Percentiles rank a stretch among this genome's conserved stretches.
phyloP scores from a whole-genome alignment of 176 grass and related monocot genomes.

The Avena eriantha region DNA sequence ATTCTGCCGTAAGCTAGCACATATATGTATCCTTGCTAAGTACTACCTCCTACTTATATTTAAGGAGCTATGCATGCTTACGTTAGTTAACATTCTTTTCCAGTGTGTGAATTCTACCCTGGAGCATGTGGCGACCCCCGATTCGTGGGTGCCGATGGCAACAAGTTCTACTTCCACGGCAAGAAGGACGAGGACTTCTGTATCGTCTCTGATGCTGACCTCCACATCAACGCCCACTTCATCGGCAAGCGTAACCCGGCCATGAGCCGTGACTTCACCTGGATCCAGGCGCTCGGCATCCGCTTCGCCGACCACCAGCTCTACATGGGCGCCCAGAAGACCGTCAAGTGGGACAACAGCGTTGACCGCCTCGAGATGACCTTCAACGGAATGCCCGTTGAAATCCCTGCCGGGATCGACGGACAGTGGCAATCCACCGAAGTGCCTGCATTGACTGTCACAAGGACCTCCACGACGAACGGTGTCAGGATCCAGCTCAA shows the following conservation, averaged over 20 bases:
- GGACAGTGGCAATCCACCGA: slow-evolving; percentile 45
- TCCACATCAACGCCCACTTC: slow-evolving; percentile 61
- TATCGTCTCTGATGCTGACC: slow-evolving; percentile 37
- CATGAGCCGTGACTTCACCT: slow-evolving; percentile 59
- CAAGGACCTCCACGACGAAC: slow-evolving; percentile 42
- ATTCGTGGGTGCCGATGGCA: slow-evolving; percentile 50
- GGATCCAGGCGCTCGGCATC: slow-evolving; percentile 61
- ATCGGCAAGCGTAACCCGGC: slow-evolving; percentile 49
- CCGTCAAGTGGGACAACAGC: slow-evolving; percentile 36
- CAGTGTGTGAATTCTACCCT: slow-evolving; percentile 42
- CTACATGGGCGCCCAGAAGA: slow-evolving; percentile 47
- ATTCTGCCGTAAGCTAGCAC: slow-evolving; percentile 54
- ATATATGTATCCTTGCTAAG: background rate
- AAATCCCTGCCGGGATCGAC: slow-evolving; percentile 13
- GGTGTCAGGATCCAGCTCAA: slow-evolving; percentile 47
- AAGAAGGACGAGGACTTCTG: slow-evolving; percentile 56
- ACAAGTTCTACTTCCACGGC: slow-evolving; percentile 58
- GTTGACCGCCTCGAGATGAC: slow-evolving; percentile 44
- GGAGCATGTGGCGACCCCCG: slow-evolving; percentile 41
- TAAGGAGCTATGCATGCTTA: background rate
- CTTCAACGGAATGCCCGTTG: slow-evolving; percentile 42
- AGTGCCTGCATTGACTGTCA: slow-evolving; percentile 39
- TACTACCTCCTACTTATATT: too few relatives aligned
- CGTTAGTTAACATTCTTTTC: background rate
- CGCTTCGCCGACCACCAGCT: slow-evolving; percentile 58